These are phyloP conservation scores for Flaveria ramosissima DNA, from an alignment of 129 eudicot genomes.

Conservation along the genomic window DNA sequence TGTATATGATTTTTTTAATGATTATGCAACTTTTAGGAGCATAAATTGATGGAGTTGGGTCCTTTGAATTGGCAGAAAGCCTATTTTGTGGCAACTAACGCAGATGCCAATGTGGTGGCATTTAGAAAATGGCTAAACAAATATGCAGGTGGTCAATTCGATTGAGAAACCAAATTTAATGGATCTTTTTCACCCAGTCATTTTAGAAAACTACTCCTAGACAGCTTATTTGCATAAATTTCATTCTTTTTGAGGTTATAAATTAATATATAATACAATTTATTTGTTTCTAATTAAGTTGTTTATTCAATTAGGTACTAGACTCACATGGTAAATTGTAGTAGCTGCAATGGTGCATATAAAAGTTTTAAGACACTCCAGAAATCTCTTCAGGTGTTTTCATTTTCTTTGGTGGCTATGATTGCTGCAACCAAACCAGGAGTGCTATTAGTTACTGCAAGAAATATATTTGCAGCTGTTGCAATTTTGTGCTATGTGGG, in stretches of 20 bases:
- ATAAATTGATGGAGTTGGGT: not conserved
- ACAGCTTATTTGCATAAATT: not conserved
- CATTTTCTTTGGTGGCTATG: not conserved
- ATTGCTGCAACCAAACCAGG: not conserved
- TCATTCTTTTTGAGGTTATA: no score
- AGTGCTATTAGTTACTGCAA: not conserved
- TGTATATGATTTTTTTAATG: not conserved
- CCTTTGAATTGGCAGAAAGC: constrained; percentile 1
- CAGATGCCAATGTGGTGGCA: not conserved
- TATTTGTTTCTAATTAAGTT: no score
- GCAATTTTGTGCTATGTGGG: not conserved
- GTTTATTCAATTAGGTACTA: not conserved
- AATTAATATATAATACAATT: no score
- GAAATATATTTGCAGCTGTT: not conserved
- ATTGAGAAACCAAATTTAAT: not conserved
- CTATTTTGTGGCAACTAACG: not conserved
- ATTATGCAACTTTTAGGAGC: not conserved
- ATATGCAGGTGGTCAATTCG: not conserved
- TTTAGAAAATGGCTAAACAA: constrained; percentile 1
- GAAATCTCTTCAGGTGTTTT: not conserved
- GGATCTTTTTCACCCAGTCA: not conserved
- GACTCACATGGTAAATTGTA: not conserved
- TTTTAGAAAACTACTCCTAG: not conserved
- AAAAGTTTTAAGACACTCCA: not conserved
- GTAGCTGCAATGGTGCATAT: not conserved